Evolutionary conservation across 495 filamentous ascomycete species (phyloP).

Genomic region (Aspergillus nidulans): DNA sequence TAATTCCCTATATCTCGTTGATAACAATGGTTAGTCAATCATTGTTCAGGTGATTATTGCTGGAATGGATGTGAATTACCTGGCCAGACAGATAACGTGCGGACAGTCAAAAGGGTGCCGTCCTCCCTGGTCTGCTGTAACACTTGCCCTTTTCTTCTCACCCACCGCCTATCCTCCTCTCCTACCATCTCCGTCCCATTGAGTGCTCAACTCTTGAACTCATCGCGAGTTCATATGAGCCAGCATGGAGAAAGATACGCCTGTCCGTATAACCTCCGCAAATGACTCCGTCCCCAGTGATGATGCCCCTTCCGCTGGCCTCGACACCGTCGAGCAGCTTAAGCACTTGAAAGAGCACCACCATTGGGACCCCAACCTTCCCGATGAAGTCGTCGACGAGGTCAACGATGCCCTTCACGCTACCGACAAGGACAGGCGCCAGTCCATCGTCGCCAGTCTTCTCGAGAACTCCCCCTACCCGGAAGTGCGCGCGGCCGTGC

Average conservation of each 20-base stretch:
- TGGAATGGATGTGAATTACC: too few relatives aligned
- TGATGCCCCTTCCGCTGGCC: neutral
- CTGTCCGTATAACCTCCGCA: slow-evolving; percentile 18
- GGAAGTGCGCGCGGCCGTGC: slow-evolving; percentile 47
- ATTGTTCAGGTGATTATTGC: too few relatives aligned
- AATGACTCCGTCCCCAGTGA: slow-evolving; percentile 45
- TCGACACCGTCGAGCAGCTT: slow-evolving; percentile 27
- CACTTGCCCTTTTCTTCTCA: neutral
- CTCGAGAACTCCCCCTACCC: slow-evolving; percentile 68
- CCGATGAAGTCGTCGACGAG: slow-evolving; percentile 55
- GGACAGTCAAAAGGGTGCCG: neutral
- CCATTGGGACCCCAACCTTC: slow-evolving; percentile 66
- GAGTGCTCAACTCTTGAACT: neutral
- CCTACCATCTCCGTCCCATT: neutral
- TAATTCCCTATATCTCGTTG: neutral
- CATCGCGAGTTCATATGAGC: neutral
- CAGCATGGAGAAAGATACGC: neutral
- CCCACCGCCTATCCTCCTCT: neutral
- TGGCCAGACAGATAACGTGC: neutral
- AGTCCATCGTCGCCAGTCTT: slow-evolving; percentile 52
- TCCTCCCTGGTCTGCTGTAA: neutral
- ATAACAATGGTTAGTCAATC: too few relatives aligned
- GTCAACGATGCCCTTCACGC: slow-evolving; percentile 56
- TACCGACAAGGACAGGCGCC: slow-evolving; percentile 47
- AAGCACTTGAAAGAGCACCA: slow-evolving; percentile 53